Percentiles rank a stretch among this genome's conserved stretches.
Conservation (phyloP, 2,329 filamentous ascomycete species). For the Apiospora aurea region DNA sequence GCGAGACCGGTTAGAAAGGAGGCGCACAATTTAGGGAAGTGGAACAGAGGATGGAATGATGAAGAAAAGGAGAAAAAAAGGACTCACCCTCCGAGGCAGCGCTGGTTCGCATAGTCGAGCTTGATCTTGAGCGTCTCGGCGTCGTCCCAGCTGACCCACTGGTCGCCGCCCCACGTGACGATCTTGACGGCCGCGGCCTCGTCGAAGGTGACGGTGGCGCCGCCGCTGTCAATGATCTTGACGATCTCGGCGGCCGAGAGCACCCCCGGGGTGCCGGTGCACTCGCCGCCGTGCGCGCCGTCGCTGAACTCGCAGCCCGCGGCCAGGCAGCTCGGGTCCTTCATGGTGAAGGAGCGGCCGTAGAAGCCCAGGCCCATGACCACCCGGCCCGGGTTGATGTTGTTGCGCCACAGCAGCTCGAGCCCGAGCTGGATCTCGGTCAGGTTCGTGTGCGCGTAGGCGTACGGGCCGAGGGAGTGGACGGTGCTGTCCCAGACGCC, state of each 20-base stretch:
- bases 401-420: slow-evolving; percentile 50
- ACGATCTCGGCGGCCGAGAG: slow-evolving; percentile 20
- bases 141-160: slow-evolving; percentile 50
- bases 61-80: not conserved
- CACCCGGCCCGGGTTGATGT: slow-evolving; percentile 47
- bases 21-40: too few relatives aligned
- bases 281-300: slow-evolving; percentile 32
- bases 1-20: too few relatives aligned
- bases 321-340: slow-evolving; percentile 32
- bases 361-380: slow-evolving; percentile 49
- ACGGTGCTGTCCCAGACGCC: slow-evolving; percentile 42
- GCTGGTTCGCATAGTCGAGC: slow-evolving; percentile 38
- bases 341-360: slow-evolving; percentile 36
- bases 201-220: slow-evolving; percentile 28
- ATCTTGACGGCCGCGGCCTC: slow-evolving; percentile 40
- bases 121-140: slow-evolving; percentile 43
- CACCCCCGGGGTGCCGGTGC: slow-evolving; percentile 30
- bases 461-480: slow-evolving; percentile 36
- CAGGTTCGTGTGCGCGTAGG: slow-evolving; percentile 49
- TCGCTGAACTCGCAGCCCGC: slow-evolving; percentile 36
- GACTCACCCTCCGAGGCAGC: slow-evolving; percentile 46
- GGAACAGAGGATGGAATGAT: too few relatives aligned
- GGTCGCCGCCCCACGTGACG: slow-evolving; percentile 41
- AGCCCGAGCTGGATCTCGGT: slow-evolving; percentile 47
- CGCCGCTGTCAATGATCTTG: slow-evolving; percentile 31